Conservation (phyloP, 108 stramenopile species). For the Epithemia pelagica region DNA sequence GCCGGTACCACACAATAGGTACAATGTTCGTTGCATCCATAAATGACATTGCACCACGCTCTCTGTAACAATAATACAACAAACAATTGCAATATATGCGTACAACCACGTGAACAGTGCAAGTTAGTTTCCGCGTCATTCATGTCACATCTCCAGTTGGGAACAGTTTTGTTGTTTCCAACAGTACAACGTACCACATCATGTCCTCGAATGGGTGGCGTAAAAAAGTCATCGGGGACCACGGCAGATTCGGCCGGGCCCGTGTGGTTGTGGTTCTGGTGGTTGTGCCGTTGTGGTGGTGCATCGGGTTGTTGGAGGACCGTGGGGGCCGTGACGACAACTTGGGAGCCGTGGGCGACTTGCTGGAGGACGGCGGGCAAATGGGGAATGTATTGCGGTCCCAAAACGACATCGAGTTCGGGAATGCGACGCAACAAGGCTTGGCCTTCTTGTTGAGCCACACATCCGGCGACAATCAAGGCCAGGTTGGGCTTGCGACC, state of each 20-base stretch:
- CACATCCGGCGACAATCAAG: conserved; percentile 83
- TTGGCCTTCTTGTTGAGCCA: conserved; percentile 89
- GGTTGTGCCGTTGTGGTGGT: too few species aligned
- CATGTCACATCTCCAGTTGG: too few species aligned
- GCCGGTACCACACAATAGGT: conserved; percentile 90
- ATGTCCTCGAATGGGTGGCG: conserved; percentile 55
- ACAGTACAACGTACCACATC: too few species aligned
- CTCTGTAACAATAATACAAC: conserved; percentile 14
- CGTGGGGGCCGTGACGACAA: conserved; percentile 68
- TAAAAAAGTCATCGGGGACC: conserved; percentile 14
- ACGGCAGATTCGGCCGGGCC: neutral
- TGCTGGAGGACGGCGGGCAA: conserved; percentile 47
- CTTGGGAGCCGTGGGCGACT: conserved; percentile 53
- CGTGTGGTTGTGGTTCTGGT: too few species aligned
- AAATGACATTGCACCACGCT: conserved; percentile 89
- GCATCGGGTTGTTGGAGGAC: conserved; percentile 18
- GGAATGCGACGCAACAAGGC: conserved; percentile 63
- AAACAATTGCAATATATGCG: neutral
- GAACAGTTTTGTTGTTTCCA: conserved; percentile 87
- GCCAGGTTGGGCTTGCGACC: conserved; percentile 47
- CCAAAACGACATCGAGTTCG: conserved; percentile 78
- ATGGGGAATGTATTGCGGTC: conserved; percentile 79
- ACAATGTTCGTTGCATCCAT: conserved; percentile 84
- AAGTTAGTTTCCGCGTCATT: too few species aligned
- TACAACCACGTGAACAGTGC: too few species aligned